Conservation (phyloP, 2,329 filamentous ascomycete genomes). For the Fusarium nodosum region DNA sequence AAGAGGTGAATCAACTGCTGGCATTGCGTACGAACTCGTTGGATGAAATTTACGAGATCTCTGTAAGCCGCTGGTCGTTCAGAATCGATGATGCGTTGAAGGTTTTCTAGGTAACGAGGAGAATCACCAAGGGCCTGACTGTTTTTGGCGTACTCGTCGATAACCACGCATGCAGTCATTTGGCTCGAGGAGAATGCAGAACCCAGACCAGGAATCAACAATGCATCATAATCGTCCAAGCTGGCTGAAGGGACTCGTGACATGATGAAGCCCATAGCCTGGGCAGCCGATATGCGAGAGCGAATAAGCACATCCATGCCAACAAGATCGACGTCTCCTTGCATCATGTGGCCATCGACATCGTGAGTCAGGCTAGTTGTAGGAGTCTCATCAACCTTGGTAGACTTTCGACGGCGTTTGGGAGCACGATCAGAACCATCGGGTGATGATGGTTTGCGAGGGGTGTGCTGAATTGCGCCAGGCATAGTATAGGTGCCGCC, state of each 20-base stretch:
- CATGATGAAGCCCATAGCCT: conserved; percentile 88
- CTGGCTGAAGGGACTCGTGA: conserved; percentile 76
- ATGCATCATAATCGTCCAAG: conserved; percentile 74
- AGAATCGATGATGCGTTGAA: conserved; percentile 83
- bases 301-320: conserved; percentile 89
- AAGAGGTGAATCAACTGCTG: conserved; percentile 92
- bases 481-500: conserved; percentile 80
- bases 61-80: conserved; percentile 87
- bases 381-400: conserved; percentile 80
- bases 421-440: conserved; percentile 72
- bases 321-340: conserved; percentile 94
- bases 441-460: conserved; percentile 64
- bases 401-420: conserved; percentile 85
- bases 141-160: conserved; percentile 87
- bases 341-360: conserved; percentile 97
- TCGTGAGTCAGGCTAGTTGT: conserved; percentile 83
- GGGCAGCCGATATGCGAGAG: conserved; percentile 88
- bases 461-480: conserved; percentile 60
- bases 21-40: conserved; percentile 91
- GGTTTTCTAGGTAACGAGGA: conserved; percentile 69
- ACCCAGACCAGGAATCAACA: conserved; percentile 74
- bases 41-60: conserved; percentile 90
- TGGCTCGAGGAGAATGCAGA: conserved; percentile 89
- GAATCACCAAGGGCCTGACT: conserved; percentile 59
- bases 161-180: conserved; percentile 82